These are phyloP conservation scores for Yarrowia sp. DNA, from an alignment of 805 yeast species.

Conservation along the genomic window DNA sequence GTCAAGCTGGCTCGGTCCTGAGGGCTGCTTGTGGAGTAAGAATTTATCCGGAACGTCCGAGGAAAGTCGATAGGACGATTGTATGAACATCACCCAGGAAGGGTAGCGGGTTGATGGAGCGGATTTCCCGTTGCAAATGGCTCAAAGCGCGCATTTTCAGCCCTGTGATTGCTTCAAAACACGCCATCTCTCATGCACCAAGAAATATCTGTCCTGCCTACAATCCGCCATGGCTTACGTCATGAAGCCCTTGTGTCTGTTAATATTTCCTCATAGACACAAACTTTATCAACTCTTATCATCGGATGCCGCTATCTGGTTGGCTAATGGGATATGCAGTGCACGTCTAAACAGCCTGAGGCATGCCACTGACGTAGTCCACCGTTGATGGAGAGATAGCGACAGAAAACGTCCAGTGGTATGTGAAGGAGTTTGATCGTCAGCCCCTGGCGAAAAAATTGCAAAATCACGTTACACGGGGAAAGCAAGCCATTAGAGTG, in stretches of 20 bases:
- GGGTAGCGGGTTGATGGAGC: too few relatives aligned
- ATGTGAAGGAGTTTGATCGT: background rate
- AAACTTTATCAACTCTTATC: conserved; percentile 35
- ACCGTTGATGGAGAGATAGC: conserved; percentile 31
- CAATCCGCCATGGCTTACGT: conserved; percentile 31
- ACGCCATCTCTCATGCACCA: conserved; percentile 38
- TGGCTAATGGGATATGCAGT: conserved; percentile 26
- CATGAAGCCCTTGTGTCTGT: conserved; percentile 29
- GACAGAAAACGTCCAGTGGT: background rate
- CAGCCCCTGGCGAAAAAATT: background rate
- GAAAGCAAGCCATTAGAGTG: too few relatives aligned
- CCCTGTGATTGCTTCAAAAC: conserved; percentile 16
- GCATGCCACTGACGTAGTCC: conserved; percentile 31
- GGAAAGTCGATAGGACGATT: background rate
- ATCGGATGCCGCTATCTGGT: conserved; percentile 22
- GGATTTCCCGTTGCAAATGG: background rate
- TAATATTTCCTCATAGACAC: conserved; percentile 31
- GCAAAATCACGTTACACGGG: too few relatives aligned
- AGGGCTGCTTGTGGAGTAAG: conserved; percentile 13
- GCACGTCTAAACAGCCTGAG: conserved; percentile 32
- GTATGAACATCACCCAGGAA: too few relatives aligned
- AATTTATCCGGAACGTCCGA: conserved; percentile 27
- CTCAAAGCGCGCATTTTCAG: background rate
- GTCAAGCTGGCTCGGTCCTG: conserved; percentile 23
- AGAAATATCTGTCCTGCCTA: conserved; percentile 10